Conservation (phyloP, 2,329 filamentous ascomycete species). For the Clonostachys solani region DNA sequence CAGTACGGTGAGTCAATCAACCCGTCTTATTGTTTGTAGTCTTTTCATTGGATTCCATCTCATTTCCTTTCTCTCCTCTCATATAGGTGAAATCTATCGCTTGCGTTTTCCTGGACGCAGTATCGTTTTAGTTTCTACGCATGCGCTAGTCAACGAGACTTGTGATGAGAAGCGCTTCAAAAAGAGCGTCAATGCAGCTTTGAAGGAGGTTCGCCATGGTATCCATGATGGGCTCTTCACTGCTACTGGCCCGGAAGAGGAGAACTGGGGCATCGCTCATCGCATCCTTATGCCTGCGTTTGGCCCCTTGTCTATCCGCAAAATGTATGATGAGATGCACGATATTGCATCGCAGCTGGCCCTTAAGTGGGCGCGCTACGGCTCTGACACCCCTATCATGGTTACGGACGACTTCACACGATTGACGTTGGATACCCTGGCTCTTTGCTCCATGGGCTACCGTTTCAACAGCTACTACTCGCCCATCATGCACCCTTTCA, state of each 20-base stretch:
- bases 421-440: slow-evolving; percentile 69
- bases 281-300: slow-evolving; percentile 64
- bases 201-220: slow-evolving; percentile 55
- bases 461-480: slow-evolving; percentile 74
- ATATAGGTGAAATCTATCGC: slow-evolving; percentile 25
- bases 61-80: not conserved
- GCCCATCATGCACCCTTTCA: slow-evolving; percentile 65
- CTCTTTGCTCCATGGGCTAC: slow-evolving; percentile 66
- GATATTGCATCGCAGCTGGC: slow-evolving; percentile 63
- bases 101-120: slow-evolving; percentile 25
- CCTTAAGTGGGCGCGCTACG: slow-evolving; percentile 65
- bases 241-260: not conserved
- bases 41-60: not conserved
- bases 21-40: not conserved
- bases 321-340: slow-evolving; percentile 67
- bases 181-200: slow-evolving; percentile 46
- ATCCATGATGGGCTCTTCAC: slow-evolving; percentile 66
- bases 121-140: slow-evolving; percentile 45
- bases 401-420: slow-evolving; percentile 67
- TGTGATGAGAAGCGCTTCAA: slow-evolving; percentile 64
- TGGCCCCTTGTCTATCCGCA: slow-evolving; percentile 61
- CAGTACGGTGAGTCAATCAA: slow-evolving; percentile 47
- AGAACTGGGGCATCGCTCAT: slow-evolving; percentile 64
- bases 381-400: slow-evolving; percentile 50
- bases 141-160: slow-evolving; percentile 55